Percentiles rank a stretch among this genome's conserved stretches.
Conservation (phyloP, 2,329 filamentous ascomycete genomes). For the Cercospora zeina region DNA sequence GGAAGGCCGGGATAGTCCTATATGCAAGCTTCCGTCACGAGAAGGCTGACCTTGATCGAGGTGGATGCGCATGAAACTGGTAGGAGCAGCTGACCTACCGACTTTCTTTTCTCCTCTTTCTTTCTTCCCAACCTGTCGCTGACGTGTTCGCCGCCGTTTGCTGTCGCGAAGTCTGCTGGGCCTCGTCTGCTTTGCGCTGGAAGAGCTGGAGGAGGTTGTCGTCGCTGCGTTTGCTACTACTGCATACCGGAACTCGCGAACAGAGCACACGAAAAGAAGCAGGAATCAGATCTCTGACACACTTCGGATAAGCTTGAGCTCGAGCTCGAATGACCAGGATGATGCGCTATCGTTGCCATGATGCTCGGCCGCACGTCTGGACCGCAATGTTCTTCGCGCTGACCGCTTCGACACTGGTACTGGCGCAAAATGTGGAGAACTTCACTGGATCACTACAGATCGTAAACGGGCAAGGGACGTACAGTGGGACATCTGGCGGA, state of each 20-base stretch:
- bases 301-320: neutral
- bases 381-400: slow-evolving; percentile 20
- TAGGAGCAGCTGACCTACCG: slow-evolving; percentile 14
- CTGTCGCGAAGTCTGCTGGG: slow-evolving; percentile 4
- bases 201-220: slow-evolving; percentile 8
- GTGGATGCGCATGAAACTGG: slow-evolving; percentile 17
- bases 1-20: slow-evolving; percentile 18
- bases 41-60: slow-evolving; percentile 24
- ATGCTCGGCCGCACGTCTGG: slow-evolving; percentile 17
- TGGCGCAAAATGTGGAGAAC: slow-evolving; percentile 28
- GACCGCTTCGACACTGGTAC: slow-evolving; percentile 14
- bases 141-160: neutral
- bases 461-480: slow-evolving; percentile 30
- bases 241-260: neutral
- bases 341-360: slow-evolving; percentile 16
- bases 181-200: slow-evolving; percentile 8
- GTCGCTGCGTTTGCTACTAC: slow-evolving; percentile 5
- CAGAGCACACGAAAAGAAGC: neutral
- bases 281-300: neutral
- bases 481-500: slow-evolving; percentile 20
- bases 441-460: slow-evolving; percentile 37
- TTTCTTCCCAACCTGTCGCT: neutral
- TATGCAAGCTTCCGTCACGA: slow-evolving; percentile 18
- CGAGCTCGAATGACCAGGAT: slow-evolving; percentile 14
- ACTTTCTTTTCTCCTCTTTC: slow-evolving; percentile 3